These are phyloP conservation scores for Cucumis variabilis DNA, from an alignment of 331 rosid species.

Conservation along the genomic window DNA sequence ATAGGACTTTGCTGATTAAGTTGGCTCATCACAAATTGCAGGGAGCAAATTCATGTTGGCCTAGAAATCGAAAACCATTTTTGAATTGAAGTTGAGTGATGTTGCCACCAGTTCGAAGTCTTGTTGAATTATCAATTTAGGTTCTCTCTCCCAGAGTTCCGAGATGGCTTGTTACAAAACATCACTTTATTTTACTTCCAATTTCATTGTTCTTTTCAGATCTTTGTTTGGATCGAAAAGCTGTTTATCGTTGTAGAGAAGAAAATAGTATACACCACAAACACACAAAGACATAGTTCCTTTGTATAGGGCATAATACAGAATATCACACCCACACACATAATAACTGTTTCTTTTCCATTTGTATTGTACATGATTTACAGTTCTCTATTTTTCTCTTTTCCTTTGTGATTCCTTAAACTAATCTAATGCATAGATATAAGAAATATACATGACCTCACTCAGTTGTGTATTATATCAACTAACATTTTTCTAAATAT, in stretches of 20 bases:
- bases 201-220: not conserved
- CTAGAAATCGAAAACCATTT: constrained; percentile 55
- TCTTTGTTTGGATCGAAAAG: not conserved
- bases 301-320: constrained; percentile 18
- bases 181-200: not conserved
- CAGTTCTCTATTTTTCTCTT: not conserved
- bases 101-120: constrained; percentile 37
- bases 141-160: not conserved
- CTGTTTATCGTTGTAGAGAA: constrained; percentile 15
- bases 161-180: not conserved
- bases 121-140: constrained; percentile 24
- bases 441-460: not conserved
- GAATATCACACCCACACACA: constrained; percentile 12
- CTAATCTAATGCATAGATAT: not conserved
- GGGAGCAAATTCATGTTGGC: constrained; percentile 87
- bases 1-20: not conserved
- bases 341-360: not conserved
- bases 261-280: constrained; percentile 19
- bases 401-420: not conserved
- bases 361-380: constrained; percentile 32
- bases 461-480: not conserved
- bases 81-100: constrained; percentile 54
- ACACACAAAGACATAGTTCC: not conserved
- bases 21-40: constrained; percentile 37
- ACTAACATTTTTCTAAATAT: constrained; percentile 8